phyloP scores from a whole-genome alignment of 2,329 filamentous ascomycete genomes.

The Pseudogymnoascus sp. region DNA sequence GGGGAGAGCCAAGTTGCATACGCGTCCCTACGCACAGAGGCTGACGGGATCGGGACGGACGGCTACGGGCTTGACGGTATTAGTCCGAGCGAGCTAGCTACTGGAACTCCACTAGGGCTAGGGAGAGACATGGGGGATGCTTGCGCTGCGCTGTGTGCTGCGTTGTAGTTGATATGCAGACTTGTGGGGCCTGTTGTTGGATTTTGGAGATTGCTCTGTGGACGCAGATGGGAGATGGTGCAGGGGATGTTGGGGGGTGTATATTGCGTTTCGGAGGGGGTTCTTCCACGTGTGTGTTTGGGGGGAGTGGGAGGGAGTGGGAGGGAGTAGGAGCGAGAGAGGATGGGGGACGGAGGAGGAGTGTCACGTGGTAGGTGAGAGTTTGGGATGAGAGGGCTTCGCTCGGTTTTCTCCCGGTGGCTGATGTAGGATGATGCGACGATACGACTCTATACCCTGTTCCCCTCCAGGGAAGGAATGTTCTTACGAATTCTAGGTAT shows the following conservation, averaged over 20 bases:
- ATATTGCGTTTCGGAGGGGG: not conserved
- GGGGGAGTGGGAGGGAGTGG: not conserved
- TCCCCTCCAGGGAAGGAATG: not conserved
- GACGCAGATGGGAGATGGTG: not conserved
- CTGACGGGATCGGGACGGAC: not conserved
- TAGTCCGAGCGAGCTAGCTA: not conserved
- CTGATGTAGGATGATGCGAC: not conserved
- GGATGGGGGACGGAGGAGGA: not conserved
- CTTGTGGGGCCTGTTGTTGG: not conserved
- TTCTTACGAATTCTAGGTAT: not conserved
- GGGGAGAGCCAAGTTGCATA: not conserved
- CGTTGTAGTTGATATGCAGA: not conserved
- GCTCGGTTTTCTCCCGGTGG: not conserved
- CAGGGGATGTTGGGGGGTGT: not conserved
- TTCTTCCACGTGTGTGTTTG: too few relatives aligned
- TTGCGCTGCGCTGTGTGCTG: not conserved
- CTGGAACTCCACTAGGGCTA: not conserved
- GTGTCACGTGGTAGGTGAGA: not conserved
- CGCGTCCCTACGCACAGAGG: not conserved
- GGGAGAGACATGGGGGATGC: not conserved
- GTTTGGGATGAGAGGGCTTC: not conserved
- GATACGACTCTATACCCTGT: not conserved
- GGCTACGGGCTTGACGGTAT: too few relatives aligned
- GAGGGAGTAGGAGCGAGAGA: not conserved
- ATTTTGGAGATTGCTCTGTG: not conserved